A percentile compares a stretch with the other conserved stretches of the same genome.
Evolutionary conservation across 2,329 filamentous ascomycete genomes (phyloP).

Genomic region (Fusarium tupiense): DNA sequence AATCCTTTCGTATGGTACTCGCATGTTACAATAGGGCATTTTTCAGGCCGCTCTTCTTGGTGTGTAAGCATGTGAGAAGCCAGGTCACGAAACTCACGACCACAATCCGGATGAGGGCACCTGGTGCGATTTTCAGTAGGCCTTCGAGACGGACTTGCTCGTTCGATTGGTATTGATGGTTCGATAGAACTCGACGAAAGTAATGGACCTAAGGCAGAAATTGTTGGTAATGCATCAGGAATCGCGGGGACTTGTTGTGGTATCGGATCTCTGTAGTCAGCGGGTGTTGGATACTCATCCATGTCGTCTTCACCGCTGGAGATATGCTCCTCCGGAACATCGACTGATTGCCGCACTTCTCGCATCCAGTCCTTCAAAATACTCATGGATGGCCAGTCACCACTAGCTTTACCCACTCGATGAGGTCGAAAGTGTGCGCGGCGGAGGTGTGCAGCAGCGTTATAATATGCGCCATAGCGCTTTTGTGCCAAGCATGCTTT

Average conservation of each 20-base stretch:
- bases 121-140: slow-evolving; percentile 56
- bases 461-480: slow-evolving; percentile 68
- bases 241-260: slow-evolving; percentile 22
- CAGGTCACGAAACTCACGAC: slow-evolving; percentile 69
- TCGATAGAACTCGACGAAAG: slow-evolving; percentile 34
- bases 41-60: slow-evolving; percentile 91
- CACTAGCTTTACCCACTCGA: slow-evolving; percentile 64
- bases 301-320: slow-evolving; percentile 64
- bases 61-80: slow-evolving; percentile 97
- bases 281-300: slow-evolving; percentile 48
- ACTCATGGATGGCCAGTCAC: slow-evolving; percentile 68
- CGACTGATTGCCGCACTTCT: slow-evolving; percentile 63
- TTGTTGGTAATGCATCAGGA: slow-evolving; percentile 23
- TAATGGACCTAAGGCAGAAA: slow-evolving; percentile 22
- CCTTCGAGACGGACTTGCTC: slow-evolving; percentile 45
- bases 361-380: slow-evolving; percentile 70
- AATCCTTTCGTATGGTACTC: slow-evolving; percentile 96
- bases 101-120: slow-evolving; percentile 67
- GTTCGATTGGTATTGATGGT: slow-evolving; percentile 40
- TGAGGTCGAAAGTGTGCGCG: slow-evolving; percentile 67
- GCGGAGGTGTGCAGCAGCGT: slow-evolving; percentile 66
- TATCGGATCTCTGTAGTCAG: slow-evolving; percentile 24
- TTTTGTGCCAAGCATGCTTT: slow-evolving; percentile 67
- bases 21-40: slow-evolving; percentile 92
- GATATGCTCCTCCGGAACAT: slow-evolving; percentile 56